phyloP scores from a whole-genome alignment of 345 rosid genomes.

The Salix suchowensis region DNA sequence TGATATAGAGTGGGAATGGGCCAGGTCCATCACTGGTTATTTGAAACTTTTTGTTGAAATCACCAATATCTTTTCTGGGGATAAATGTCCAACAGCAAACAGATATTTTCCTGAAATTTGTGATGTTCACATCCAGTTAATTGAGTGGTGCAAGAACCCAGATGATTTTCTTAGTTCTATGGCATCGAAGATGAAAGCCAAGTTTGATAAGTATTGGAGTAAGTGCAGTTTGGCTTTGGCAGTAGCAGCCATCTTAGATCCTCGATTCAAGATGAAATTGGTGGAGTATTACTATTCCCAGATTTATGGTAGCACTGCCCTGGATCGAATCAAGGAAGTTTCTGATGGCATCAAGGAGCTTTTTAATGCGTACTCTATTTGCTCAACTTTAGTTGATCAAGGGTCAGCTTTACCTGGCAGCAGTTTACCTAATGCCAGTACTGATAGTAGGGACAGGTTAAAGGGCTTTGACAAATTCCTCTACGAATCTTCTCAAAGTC shows the following conservation, averaged over 20 bases:
- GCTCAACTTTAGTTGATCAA: conserved; percentile 67
- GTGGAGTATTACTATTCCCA: conserved; percentile 92
- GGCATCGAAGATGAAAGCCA: conserved; percentile 70
- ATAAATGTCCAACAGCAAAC: conserved; percentile 72
- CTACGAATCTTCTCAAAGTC: conserved; percentile 77
- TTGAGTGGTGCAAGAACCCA: conserved; percentile 83
- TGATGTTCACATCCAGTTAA: conserved; percentile 72
- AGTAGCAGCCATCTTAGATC: conserved; percentile 84
- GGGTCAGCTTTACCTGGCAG: conserved; percentile 75
- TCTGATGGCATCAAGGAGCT: conserved; percentile 77
- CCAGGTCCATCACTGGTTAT: conserved; percentile 49
- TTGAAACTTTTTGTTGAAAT: conserved; percentile 62
- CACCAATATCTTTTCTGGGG: conserved; percentile 46
- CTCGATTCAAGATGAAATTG: conserved; percentile 87
- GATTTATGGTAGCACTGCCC: conserved; percentile 86
- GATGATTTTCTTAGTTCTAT: conserved; percentile 61
- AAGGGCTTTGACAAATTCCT: conserved; percentile 91
- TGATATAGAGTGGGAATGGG: conserved; percentile 80
- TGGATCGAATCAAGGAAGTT: conserved; percentile 78
- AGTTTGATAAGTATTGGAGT: conserved; percentile 82
- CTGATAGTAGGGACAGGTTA: conserved; percentile 64
- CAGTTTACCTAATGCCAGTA: conserved; percentile 51
- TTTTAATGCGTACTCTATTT: conserved; percentile 71
- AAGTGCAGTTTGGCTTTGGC: conserved; percentile 87
- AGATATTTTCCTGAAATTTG: conserved; percentile 83